Evolutionary conservation across 1,284 basidiomycete genomes (phyloP), one percentile per base, ranked within the genome.

Genomic region (Pseudozyma thailandica): DNA sequence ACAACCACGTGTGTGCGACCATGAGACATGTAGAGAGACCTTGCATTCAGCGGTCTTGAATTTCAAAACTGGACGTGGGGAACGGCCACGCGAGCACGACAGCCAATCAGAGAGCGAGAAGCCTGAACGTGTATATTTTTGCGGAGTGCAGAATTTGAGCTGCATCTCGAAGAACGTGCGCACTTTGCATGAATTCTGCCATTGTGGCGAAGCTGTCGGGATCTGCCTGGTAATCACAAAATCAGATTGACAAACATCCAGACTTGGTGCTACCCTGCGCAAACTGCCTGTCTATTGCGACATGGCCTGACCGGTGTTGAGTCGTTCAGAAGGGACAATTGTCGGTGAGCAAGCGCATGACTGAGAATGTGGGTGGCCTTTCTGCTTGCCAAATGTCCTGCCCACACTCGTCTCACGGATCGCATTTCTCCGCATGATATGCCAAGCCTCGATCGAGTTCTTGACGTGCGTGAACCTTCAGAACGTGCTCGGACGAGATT

Each of bases 91-190:
- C 5, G 33, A 35, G 8, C 6, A n/a, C 33, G 33, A 5, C 33
- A 47, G 26, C 60, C 53, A 63, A 63, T 63, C 49, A 63, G 49
- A 56, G 21, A 21, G 41, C 49, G 49, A 28, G 18, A 49, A 31
- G 3, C 10, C 9, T 13, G 31, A 63, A 63, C 60, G 60, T 63
- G 60, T 46, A 5, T 6, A 18, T 33, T 63, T n/a, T n/a, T 35
- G 53, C 60, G 60, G 60, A 63, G 60, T 63, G 53, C 60, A 52
- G 53, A 56, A 16, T 8, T n/a, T 16, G 8, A 23, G 20, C 21
- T 59, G 53, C 49, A 44, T 37, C 26, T 46, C 39, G 49, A 56
- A 52, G 53, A 63, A 63, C 60, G 60, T 63, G 60, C 49, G 52
- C 60, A 56, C 21, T n/a, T 3, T 63, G 53, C 53, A 63, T 56